Conservation (phyloP, 208 protist genomes). For the Acanthamoeba polyphaga region DNA sequence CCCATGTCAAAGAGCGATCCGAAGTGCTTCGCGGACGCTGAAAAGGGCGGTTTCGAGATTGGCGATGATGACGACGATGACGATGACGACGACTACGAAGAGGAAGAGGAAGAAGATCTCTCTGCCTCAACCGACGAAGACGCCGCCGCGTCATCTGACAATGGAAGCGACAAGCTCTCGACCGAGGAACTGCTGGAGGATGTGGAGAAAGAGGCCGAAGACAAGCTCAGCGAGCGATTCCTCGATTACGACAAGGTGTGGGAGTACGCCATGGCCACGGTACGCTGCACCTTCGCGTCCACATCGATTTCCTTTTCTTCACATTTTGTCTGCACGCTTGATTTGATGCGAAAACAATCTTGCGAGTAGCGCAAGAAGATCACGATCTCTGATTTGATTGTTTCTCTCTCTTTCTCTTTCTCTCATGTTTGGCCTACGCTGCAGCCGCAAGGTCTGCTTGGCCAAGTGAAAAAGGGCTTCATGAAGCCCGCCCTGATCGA, state of each 20-base stretch:
- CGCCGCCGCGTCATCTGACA: neutral
- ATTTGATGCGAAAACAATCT: too few relatives aligned
- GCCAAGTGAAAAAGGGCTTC: constrained; percentile 46
- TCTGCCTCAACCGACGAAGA: neutral
- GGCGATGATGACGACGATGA: neutral
- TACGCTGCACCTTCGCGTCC: neutral
- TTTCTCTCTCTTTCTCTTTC: neutral
- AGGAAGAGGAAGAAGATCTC: neutral
- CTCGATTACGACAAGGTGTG: constrained; percentile 43
- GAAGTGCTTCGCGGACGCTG: neutral
- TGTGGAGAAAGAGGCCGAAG: constrained; percentile 29
- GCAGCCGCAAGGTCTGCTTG: constrained; percentile 13
- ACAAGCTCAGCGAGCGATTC: constrained; percentile 13
- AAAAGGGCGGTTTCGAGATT: constrained; percentile 3
- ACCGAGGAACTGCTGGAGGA: neutral
- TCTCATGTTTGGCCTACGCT: neutral
- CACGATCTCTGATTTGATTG: neutral
- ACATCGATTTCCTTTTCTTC: neutral
- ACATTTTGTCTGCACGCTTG: neutral
- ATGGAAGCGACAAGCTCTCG: neutral
- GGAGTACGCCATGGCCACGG: constrained; percentile 28
- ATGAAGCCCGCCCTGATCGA: constrained; percentile 30
- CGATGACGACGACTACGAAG: neutral
- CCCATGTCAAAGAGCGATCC: constrained; percentile 15
- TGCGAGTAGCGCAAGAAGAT: neutral